Base-by-base conservation (phyloP, 345 rosid genomes). In the Carallia brachiata region DNA sequence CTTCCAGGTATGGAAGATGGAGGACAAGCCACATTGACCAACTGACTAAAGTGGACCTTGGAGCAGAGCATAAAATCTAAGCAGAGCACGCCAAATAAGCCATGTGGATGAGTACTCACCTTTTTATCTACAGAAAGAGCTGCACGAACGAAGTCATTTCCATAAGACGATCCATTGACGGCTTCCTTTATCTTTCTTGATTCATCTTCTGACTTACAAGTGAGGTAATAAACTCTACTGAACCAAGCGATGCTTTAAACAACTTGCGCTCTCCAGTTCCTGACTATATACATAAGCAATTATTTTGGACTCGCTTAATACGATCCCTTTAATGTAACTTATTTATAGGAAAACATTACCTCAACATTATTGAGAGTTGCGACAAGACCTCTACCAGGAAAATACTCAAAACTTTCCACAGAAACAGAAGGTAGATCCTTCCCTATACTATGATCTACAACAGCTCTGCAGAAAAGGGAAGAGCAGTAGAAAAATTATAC, bases 361-460 rank as follows among this genome's bases (percentile, higher is more conserved):
- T 94, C 78, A 57, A 65, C 71, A 75, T 86, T 84, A 65, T 81
- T 90, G 57, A 95, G 83, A 70, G 97, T 91, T 28, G 99, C 99
- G 59, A 75, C 79, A 71, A 95, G 99, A 76, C 99, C 99, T 83
- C 84, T 83, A 18, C 99, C 99, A 59, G 99, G 99, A 80, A 90
- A 90, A 71, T 85, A 95, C 71, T 95, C 97, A 74, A 88, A 95
- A 77, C 85, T 88, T 81, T 95, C 93, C 37, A 91, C 79, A 54
- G 86, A 82, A 75, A 95, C 73, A 69, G 90, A 84, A 79, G 99
- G 99, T 67, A 95, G 95, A 58, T 95, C 97, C 77, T 90, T 90
- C 64, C 96, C 97, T 47, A 73, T 68, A 76, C 97, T 88, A 82
- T 95, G 97, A 65, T 95, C 97, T 57, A 95, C 97, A 64, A 95